Evolutionary conservation across 2,329 filamentous ascomycete genomes (phyloP).

Genomic region (Paecilomyces formosus): DNA sequence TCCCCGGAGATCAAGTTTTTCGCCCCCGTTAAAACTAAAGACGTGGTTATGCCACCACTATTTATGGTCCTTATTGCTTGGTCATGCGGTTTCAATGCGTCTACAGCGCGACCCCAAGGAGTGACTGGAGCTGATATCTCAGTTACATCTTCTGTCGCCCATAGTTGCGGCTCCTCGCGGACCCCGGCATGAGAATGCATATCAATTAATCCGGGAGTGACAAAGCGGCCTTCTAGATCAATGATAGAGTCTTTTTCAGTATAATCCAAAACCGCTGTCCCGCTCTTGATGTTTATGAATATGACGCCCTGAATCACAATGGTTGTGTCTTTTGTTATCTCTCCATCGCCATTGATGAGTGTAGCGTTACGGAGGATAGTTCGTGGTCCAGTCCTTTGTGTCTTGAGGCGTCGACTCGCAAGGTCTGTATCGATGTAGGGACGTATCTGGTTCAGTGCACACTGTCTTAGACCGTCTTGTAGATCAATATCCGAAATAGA

Average conservation of each 20-base stretch:
- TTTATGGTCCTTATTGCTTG: conserved; percentile 44
- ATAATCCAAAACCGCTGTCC: neutral
- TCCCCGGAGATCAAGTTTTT: conserved; percentile 66
- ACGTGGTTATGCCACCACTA: neutral
- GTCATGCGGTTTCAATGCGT: conserved; percentile 55
- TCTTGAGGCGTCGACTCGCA: neutral
- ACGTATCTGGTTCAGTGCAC: neutral
- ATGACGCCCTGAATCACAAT: neutral
- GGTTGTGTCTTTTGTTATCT: neutral
- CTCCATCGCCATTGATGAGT: neutral
- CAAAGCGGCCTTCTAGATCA: conserved; percentile 41
- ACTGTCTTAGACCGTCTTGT: neutral
- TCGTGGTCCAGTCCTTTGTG: neutral
- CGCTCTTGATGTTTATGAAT: neutral
- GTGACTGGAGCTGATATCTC: conserved; percentile 6
- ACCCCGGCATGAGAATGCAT: conserved; percentile 64
- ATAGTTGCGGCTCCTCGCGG: conserved; percentile 46
- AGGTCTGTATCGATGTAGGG: neutral
- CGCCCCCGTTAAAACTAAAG: conserved; percentile 55
- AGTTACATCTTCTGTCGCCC: conserved; percentile 35
- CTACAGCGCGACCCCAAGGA: conserved; percentile 59
- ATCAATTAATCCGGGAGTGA: conserved; percentile 61
- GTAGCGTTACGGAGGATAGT: neutral
- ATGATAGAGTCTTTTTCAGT: neutral
- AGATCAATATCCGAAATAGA: neutral